Conservation (phyloP, 495 filamentous ascomycete genomes). For the Cryomyces minteri region DNA sequence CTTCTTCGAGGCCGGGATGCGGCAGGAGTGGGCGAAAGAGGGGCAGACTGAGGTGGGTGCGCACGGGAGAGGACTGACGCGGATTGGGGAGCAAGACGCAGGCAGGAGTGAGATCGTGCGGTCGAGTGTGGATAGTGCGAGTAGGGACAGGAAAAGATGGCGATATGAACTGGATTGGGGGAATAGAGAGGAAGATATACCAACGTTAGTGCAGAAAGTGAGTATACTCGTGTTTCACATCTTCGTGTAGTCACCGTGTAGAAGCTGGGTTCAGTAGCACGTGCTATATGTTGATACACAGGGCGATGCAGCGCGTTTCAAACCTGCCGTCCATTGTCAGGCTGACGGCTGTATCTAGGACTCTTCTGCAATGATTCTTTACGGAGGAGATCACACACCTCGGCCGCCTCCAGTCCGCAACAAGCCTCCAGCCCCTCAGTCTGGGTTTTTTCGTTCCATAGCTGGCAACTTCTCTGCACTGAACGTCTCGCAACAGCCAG, state of each 20-base stretch:
- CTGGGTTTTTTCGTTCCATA: slow-evolving; percentile 72
- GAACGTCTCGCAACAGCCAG: slow-evolving; percentile 22
- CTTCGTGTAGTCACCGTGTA: background rate
- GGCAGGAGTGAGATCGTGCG: slow-evolving; percentile 2
- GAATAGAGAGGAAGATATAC: slow-evolving; percentile 51
- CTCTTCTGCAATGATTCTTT: slow-evolving; percentile 17
- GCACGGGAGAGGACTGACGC: slow-evolving; percentile 27
- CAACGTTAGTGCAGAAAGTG: slow-evolving; percentile 71
- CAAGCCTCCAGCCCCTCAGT: slow-evolving; percentile 33
- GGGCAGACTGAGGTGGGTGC: slow-evolving; percentile 7
- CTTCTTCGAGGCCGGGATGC: slow-evolving; percentile 82
- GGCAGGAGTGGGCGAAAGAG: slow-evolving; percentile 62
- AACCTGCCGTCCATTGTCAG: too few species aligned
- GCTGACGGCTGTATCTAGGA: too few species aligned
- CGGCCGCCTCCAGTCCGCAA: slow-evolving; percentile 28
- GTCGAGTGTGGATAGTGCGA: slow-evolving; percentile 1
- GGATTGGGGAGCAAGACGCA: slow-evolving; percentile 38
- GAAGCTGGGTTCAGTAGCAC: too few species aligned
- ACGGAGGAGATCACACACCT: slow-evolving; percentile 22
- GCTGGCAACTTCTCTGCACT: slow-evolving; percentile 46
- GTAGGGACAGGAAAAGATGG: slow-evolving; percentile 43
- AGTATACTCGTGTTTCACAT: slow-evolving; percentile 1
- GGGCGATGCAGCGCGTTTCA: too few species aligned
- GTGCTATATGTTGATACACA: too few species aligned
- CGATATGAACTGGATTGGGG: slow-evolving; percentile 74